Evolutionary conservation across 441 rosid genomes (phyloP).

Genomic region (Populus hybrid): DNA sequence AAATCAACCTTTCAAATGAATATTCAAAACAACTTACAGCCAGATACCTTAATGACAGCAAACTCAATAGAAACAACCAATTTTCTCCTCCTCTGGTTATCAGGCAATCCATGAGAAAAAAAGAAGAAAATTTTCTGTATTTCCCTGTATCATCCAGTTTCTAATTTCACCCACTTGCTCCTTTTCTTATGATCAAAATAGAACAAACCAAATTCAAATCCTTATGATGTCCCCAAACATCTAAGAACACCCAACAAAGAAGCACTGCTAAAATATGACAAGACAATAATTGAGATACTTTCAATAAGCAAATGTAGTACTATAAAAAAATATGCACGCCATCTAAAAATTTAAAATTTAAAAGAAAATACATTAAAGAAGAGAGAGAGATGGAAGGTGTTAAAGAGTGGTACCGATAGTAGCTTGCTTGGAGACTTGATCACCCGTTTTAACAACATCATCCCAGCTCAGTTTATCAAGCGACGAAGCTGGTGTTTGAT

Average conservation of each 20-base stretch:
- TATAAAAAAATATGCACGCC: no score
- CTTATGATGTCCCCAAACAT: not conserved
- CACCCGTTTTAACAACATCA: constrained; percentile 75
- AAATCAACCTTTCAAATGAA: constrained; percentile 9
- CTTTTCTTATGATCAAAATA: not conserved
- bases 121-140: not conserved
- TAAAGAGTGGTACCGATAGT: constrained; percentile 51
- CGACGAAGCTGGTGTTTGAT: constrained; percentile 46
- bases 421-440: constrained; percentile 81
- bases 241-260: not conserved
- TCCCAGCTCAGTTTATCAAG: constrained; percentile 61
- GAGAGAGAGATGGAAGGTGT: not conserved
- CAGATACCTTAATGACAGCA: not conserved
- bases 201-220: not conserved
- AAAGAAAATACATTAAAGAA: not conserved
- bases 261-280: not conserved
- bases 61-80: not conserved
- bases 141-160: not conserved
- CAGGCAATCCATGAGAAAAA: not conserved
- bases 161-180: not conserved
- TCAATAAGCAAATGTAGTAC: not conserved
- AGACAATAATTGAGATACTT: not conserved
- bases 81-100: not conserved
- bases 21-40: not conserved
- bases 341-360: no score